Evolutionary conservation across 1,139 yeast genomes (phyloP), one percentile per base, ranked within the genome.

Genomic region (Candida tropicalis): DNA sequence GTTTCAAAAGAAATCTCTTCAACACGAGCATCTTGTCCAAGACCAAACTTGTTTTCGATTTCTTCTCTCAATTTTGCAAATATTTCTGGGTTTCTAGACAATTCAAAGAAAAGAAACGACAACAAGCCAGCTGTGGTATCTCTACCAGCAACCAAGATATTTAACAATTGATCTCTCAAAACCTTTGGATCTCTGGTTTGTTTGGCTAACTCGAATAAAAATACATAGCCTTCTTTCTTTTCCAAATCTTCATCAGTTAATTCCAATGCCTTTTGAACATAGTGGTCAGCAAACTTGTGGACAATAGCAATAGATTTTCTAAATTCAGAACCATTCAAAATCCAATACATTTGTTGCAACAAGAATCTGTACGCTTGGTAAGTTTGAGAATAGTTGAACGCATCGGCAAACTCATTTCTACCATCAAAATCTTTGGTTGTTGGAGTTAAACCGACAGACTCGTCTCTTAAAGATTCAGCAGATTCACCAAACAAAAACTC

Each of bases 401-500:
- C 50, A 10, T 53, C 54, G 17, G 48, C 43, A 42, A 52, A 47
- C 15, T 51, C 52, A 15, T 47, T 52, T 43, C 55, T 48, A 22
- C 50, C 52, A 11, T 43, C 45, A 39, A 43, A 38, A 39, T 51
- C 44, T 9, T 35, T 25, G 23, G 32, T 29, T 10, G 28, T 37
- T 10, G 39, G 39, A 22, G 28, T 5, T 26, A 55, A 52, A 20
- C 62, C 60, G 45, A 67, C 56, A 6, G 64, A 51, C 20, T 57
- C 63, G 22, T 68, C 72, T 46, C 63, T 59, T 42, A 69, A 61
- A 33, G 67, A 65, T 42, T 66, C 65, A 11, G 74, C 76, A 9
- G 79, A 70, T 51, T 73, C 79, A 8, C 85, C 85, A 60, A 80
- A 79, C 52, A 80, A 65, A 53, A 79, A 78, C 57, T 80, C 84